Evolutionary conservation across 2,329 filamentous ascomycete species (phyloP).

Genomic region (Xylaria multiplex): DNA sequence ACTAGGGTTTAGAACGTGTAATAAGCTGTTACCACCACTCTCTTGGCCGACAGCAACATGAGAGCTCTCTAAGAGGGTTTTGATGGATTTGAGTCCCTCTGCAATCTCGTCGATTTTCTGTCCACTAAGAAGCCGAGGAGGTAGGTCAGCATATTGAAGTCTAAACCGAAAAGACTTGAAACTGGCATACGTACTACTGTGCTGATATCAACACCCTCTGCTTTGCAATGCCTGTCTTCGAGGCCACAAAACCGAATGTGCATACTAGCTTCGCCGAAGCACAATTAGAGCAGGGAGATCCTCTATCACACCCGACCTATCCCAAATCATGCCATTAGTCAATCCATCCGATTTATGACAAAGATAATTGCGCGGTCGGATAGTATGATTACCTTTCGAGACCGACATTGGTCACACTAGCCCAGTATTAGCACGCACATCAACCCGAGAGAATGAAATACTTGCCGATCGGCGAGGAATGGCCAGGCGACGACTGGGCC

Average conservation of each 20-base stretch:
- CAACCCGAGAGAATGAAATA: slow-evolving; percentile 4
- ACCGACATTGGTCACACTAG: slow-evolving; percentile 50
- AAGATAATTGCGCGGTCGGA: slow-evolving; percentile 2
- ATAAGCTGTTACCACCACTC: not conserved
- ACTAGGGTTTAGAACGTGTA: not conserved
- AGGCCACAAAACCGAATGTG: slow-evolving; percentile 47
- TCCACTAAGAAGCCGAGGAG: slow-evolving; percentile 44
- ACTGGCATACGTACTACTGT: slow-evolving; percentile 51
- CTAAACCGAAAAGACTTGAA: not conserved
- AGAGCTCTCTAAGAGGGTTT: slow-evolving; percentile 41
- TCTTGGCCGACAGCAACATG: not conserved
- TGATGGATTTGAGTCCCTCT: slow-evolving; percentile 34
- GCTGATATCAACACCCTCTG: slow-evolving; percentile 52
- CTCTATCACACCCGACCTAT: slow-evolving; percentile 48
- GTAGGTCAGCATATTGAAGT: not conserved
- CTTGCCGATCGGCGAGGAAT: slow-evolving; percentile 46
- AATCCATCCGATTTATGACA: not conserved
- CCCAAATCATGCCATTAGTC: slow-evolving; percentile 6
- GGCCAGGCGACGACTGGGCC: slow-evolving; percentile 29
- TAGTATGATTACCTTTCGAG: slow-evolving; percentile 44
- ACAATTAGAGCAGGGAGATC: slow-evolving; percentile 51
- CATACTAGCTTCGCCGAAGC: slow-evolving; percentile 48
- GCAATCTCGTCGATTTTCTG: slow-evolving; percentile 52
- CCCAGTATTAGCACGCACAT: slow-evolving; percentile 19
- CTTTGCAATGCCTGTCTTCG: slow-evolving; percentile 41